Percentiles rank a stretch among this genome's conserved stretches.
phyloP scores from a whole-genome alignment of 2,329 filamentous ascomycete genomes.

The Botrytis aclada region DNA sequence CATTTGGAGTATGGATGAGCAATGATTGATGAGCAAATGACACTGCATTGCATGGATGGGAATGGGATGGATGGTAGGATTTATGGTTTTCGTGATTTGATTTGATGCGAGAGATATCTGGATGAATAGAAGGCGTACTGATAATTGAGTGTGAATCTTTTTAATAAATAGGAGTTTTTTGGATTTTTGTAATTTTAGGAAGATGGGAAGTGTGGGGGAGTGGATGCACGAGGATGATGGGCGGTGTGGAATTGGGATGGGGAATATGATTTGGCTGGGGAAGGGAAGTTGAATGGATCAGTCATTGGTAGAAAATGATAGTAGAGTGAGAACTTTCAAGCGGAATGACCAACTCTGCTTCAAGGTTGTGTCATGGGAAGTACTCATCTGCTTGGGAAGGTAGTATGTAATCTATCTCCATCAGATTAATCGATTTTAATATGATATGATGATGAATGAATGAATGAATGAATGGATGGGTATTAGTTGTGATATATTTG shows the following conservation, averaged over 20 bases:
- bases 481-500: neutral
- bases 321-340: neutral
- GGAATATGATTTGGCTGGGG: neutral
- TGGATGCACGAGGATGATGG: neutral
- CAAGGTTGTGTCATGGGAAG: neutral
- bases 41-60: neutral
- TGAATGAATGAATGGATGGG: neutral
- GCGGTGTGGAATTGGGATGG: neutral
- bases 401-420: neutral
- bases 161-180: neutral
- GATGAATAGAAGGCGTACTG: slow-evolving; percentile 6
- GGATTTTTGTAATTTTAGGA: neutral
- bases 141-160: neutral
- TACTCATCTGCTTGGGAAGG: neutral
- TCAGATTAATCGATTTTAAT: neutral
- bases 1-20: slow-evolving; percentile 4
- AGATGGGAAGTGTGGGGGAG: neutral
- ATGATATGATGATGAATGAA: neutral
- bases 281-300: neutral
- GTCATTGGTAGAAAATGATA: neutral
- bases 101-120: neutral
- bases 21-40: slow-evolving; percentile 12
- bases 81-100: slow-evolving; percentile 4
- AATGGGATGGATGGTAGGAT: neutral
- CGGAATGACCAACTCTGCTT: neutral